Percentiles rank a stretch among this genome's conserved stretches.
Evolutionary conservation across 2,329 filamentous ascomycete genomes (phyloP).

Genomic region (Alternaria triticimaculans): DNA sequence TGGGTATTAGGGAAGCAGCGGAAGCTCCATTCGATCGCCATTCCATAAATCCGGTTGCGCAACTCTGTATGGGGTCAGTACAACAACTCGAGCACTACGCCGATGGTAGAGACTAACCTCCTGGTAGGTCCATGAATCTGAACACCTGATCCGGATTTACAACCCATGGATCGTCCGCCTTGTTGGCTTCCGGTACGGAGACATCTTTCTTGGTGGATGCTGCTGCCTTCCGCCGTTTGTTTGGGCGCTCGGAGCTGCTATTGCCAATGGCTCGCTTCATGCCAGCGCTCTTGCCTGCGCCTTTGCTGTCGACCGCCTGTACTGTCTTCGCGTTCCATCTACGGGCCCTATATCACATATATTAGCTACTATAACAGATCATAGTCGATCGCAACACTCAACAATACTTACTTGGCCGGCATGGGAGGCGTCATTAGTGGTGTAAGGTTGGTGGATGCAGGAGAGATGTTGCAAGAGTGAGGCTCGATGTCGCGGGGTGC

Average conservation of each 20-base stretch:
- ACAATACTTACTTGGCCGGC: constrained; percentile 7
- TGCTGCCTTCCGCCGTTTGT: constrained; percentile 13
- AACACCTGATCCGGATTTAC: constrained; percentile 7
- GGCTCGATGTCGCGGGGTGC: constrained; percentile 8
- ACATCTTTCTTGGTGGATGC: too few relatives aligned
- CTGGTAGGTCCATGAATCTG: constrained; percentile 32
- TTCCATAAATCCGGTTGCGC: constrained; percentile 31
- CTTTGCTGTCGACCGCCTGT: constrained; percentile 1
- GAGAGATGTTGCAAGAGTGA: constrained; percentile 11
- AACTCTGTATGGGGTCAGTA: too few relatives aligned
- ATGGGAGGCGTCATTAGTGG: not conserved
- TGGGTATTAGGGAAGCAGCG: constrained; percentile 23
- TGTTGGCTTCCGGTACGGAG: too few relatives aligned
- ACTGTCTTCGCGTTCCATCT: constrained; percentile 1
- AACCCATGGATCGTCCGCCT: too few relatives aligned
- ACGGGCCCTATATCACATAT: constrained; percentile 4
- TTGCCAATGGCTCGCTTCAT: constrained; percentile 6
- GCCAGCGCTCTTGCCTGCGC: not conserved
- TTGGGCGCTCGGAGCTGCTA: not conserved
- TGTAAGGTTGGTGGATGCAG: constrained; percentile 4
- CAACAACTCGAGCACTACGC: too few relatives aligned
- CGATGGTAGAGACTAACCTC: constrained; percentile 16
- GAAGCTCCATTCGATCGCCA: constrained; percentile 14
- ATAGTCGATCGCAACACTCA: not conserved
- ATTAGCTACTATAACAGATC: not conserved